Base-by-base conservation (phyloP, 257 asterid species). In the Pogostemon cablin region DNA sequence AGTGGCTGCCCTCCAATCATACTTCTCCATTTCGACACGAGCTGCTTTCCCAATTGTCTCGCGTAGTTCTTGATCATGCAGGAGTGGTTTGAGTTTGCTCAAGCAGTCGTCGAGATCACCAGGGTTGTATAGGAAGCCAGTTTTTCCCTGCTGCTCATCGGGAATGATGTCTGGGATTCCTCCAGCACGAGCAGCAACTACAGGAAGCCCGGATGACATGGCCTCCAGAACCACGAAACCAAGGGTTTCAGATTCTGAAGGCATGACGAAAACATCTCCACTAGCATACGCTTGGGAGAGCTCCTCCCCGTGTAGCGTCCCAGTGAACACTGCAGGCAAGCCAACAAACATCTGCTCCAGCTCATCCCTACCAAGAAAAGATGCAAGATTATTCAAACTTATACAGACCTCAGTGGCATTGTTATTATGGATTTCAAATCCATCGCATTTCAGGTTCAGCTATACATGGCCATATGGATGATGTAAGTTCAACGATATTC, bases 241-340 rank as follows among this genome's bases (percentile, higher is more conserved):
- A 17, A 92, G 87, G 0, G 99, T 95, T 81, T 91, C 99, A 0
- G 99, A 95, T 71, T 95, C 99, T 6, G 99, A 95, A 17, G 99
- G 99, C 97, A 87, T 95, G 34, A 86, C 69, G 37, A 95, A 95
- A 55, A 91, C 86, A 40, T 95, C 99, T 10, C 99, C 98, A 46
- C 99, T 91, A 42, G 99, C 97, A 35, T 89, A 95, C n/a, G 99
- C 99, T 39, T 89, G 96, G 9, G 98, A 95, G 10, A 95, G 98
- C 83, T 95, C 99, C 64, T 95, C 98, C 0, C 99, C 98, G 46
- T 81, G 93, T 66, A 95, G 46, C 86, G 83, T 91, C 17, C 99
- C 99, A 0, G 92, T 95, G 86, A 95, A 95, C 58, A 91, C 88
- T 1, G 90, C 99, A 0, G 97, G 97, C 96, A 86, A 79, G 77